Evolutionary conservation across 371 early-diverging fungal genomes (phyloP).

Genomic region (Conidiobolus incongruus): DNA sequence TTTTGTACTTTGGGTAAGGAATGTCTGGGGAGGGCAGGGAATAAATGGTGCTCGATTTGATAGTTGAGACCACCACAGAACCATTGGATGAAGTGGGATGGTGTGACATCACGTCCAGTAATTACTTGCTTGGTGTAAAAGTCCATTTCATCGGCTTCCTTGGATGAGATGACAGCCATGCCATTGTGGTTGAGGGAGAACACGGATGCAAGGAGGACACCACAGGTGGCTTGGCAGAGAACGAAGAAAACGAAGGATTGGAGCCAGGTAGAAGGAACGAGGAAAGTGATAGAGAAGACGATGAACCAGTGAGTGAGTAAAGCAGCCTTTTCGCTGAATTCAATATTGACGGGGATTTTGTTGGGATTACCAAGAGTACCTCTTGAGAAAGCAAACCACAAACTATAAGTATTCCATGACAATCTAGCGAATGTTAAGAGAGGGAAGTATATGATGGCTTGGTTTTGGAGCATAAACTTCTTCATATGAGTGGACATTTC

Average conservation of each 20-base stretch:
- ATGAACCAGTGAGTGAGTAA: too few species aligned
- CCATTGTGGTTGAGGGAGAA: constrained; percentile 79
- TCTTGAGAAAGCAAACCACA: constrained; percentile 28
- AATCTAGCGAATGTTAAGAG: too few species aligned
- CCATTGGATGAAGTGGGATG: constrained; percentile 41
- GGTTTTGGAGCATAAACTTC: too few species aligned
- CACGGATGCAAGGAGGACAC: constrained; percentile 53
- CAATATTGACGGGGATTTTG: constrained; percentile 10
- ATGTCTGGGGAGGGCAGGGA: constrained; percentile 69
- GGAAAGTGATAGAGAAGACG: too few species aligned
- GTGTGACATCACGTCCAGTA: constrained; percentile 59
- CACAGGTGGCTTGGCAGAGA: constrained; percentile 43
- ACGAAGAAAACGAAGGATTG: constrained; percentile 36
- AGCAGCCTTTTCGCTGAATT: too few species aligned
- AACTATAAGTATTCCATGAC: constrained; percentile 33
- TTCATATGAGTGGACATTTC: constrained; percentile 19
- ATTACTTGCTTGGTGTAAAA: constrained; percentile 56
- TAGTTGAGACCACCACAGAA: constrained; percentile 70
- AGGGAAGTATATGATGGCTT: too few species aligned
- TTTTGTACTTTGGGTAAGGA: too few species aligned
- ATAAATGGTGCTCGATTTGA: constrained; percentile 62
- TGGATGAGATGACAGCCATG: constrained; percentile 55
- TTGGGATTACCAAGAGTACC: constrained; percentile 24
- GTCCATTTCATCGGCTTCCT: constrained; percentile 41
- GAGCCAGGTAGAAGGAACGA: constrained; percentile 17